A percentile compares a stretch with the other conserved stretches of the same genome.
phyloP scores from a whole-genome alignment of 108 stramenopile genomes.

The Cyclotella kingstonii region DNA sequence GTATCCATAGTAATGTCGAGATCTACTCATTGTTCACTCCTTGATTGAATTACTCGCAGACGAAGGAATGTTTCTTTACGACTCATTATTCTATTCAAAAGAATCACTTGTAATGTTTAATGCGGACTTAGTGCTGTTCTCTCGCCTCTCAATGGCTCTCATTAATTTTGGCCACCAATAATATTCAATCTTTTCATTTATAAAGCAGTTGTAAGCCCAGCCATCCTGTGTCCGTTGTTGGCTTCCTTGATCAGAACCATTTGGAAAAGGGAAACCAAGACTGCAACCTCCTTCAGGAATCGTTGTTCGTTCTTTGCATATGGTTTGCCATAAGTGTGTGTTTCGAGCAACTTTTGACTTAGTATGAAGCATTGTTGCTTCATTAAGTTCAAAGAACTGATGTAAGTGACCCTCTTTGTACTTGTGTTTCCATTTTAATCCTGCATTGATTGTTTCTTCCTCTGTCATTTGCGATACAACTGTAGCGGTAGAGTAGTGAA shows the following conservation, averaged over 20 bases:
- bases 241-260: constrained; percentile 28
- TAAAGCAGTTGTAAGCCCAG: constrained; percentile 77
- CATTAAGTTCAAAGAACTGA: constrained; percentile 66
- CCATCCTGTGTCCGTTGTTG: constrained; percentile 40
- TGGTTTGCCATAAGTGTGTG: constrained; percentile 50
- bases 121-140: background rate
- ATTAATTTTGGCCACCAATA: constrained; percentile 54
- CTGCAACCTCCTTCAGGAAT: constrained; percentile 37
- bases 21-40: no score
- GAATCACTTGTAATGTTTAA: no score
- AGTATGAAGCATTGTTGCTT: constrained; percentile 85
- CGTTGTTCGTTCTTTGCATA: constrained; percentile 34
- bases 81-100: no score
- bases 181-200: constrained; percentile 72
- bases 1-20: no score
- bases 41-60: no score
- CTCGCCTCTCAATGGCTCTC: background rate
- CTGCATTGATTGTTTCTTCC: constrained; percentile 34
- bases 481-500: constrained; percentile 85
- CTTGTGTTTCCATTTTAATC: constrained; percentile 34
- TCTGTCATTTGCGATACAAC: constrained; percentile 60
- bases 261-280: constrained; percentile 66
- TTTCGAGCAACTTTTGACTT: constrained; percentile 79
- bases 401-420: constrained; percentile 55
- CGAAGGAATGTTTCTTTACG: no score